phyloP scores from a whole-genome alignment of 148 eudicot species.

The Nepenthes mirabilis region DNA sequence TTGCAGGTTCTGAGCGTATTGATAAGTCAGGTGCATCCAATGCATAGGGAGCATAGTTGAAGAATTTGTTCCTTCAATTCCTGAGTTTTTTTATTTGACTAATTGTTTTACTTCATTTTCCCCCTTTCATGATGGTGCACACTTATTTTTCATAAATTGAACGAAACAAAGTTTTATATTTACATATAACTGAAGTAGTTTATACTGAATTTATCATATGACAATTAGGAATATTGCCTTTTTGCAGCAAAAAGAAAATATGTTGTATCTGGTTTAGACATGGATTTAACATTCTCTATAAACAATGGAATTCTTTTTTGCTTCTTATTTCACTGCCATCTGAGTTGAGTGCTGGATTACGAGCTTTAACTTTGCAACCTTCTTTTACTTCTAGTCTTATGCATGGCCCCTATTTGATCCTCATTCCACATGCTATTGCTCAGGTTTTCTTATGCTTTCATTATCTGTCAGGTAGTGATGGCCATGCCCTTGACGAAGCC shows the following conservation, averaged over 20 bases:
- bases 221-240: too few relatives aligned
- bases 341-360: too few relatives aligned
- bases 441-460: not conserved
- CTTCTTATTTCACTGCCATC: too few relatives aligned
- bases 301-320: too few relatives aligned
- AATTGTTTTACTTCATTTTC: too few relatives aligned
- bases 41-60: not conserved
- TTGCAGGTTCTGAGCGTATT: slow-evolving; percentile 92
- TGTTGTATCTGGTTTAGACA: too few relatives aligned
- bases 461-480: slow-evolving; percentile 65
- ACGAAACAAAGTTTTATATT: too few relatives aligned
- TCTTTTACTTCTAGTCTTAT: not conserved
- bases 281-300: too few relatives aligned
- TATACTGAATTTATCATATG: too few relatives aligned
- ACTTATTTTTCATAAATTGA: too few relatives aligned
- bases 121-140: not conserved
- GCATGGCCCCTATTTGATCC: not conserved
- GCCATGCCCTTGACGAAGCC: slow-evolving; percentile 89
- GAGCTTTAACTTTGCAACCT: not conserved
- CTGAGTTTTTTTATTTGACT: not conserved
- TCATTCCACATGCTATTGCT: not conserved
- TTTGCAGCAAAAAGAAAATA: too few relatives aligned
- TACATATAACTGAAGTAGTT: too few relatives aligned
- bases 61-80: slow-evolving; percentile 4
- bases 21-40: slow-evolving; percentile 61